Evolutionary conservation across 2,329 filamentous ascomycete genomes (phyloP), one percentile per base, ranked within the genome.

Genomic region (Trichocomaceae sp.): DNA sequence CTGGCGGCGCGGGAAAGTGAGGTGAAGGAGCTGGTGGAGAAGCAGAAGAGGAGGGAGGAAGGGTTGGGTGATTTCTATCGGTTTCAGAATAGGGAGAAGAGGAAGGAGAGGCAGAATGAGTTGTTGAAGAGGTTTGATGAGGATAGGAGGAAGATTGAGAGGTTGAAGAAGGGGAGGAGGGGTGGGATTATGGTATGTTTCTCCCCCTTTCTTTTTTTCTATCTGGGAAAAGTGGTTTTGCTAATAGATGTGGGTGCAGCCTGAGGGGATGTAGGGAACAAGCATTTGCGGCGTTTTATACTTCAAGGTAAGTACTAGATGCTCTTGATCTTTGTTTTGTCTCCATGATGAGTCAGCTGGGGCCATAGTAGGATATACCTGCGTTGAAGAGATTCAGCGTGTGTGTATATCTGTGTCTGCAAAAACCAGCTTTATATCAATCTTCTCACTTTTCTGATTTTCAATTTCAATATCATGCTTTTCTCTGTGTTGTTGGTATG

Each of bases 81-180:
- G 54, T 95, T 92, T 79, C 89, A 95, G 79, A 80, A 82, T 63
- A 76, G 89, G 48, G 87, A 95, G 77, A 84, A 82, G 76, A 83
- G 83, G 74, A 93, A 93, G 78, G 82, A 83, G 64, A 80, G 84
- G 63, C 86, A 90, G 69, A 77, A 80, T 44, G 80, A 85, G 63
- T 69, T 93, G 68, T 72, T 88, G 61, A 83, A 77, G 72, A 78
- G 79, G 65, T 95, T 93, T 69, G 86, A 90, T 66, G 83, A 88
- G 68, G 88, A 93, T 74, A 81, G 80, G 72, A 82, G 75, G 74
- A 87, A 82, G 72, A 80, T 93, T 47, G 77, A 80, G 63, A 83
- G 83, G 55, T 85, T 91, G 83, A 83, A 82, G 71, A 80, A 80
- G 69, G 80, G n/a, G n/a, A n/a, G 82, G 72, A 81, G 81, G 66